phyloP scores from a whole-genome alignment of 2,329 filamentous ascomycete genomes.

The Lecanosticta acicola region DNA sequence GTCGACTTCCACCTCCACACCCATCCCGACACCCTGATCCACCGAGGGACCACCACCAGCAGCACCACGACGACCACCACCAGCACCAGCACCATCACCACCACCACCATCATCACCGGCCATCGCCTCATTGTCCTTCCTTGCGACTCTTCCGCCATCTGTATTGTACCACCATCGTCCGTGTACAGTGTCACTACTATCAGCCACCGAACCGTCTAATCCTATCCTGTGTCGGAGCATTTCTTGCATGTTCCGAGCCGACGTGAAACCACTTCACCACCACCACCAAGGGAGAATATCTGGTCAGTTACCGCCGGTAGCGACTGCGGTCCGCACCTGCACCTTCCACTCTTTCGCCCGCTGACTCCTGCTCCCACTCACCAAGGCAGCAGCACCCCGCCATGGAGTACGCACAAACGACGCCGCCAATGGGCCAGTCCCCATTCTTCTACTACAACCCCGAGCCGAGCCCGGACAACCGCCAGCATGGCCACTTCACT shows the following conservation, averaged over 20 bases:
- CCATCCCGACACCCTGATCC: slow-evolving; percentile 8
- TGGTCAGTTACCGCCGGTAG: slow-evolving; percentile 16
- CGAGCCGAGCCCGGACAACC: slow-evolving; percentile 65
- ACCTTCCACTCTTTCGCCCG: slow-evolving; percentile 10
- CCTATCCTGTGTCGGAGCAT: slow-evolving; percentile 12
- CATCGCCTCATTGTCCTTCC: slow-evolving; percentile 18
- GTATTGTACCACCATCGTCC: slow-evolving; percentile 11
- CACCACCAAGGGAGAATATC: slow-evolving; percentile 10
- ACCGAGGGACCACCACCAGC: too few species aligned
- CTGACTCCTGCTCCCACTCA: too few species aligned
- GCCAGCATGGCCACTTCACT: slow-evolving; percentile 71
- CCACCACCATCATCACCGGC: slow-evolving; percentile 3
- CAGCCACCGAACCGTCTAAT: slow-evolving; percentile 17
- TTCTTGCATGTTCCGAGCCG: slow-evolving; percentile 16
- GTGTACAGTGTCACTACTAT: slow-evolving; percentile 18
- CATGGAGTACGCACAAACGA: slow-evolving; percentile 42
- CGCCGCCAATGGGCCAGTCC: slow-evolving; percentile 57
- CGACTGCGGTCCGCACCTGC: slow-evolving; percentile 13
- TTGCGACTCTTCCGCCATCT: slow-evolving; percentile 14
- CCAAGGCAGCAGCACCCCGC: slow-evolving; percentile 12
- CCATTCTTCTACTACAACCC: slow-evolving; percentile 85
- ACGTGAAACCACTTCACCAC: slow-evolving; percentile 7
- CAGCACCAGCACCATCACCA: slow-evolving; percentile 2
- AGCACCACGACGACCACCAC: background rate
- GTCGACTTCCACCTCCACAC: slow-evolving; percentile 8